A percentile compares a stretch with the other conserved stretches of the same genome.
phyloP scores from a whole-genome alignment of 306 rosid genomes.

The Quercus robur region DNA sequence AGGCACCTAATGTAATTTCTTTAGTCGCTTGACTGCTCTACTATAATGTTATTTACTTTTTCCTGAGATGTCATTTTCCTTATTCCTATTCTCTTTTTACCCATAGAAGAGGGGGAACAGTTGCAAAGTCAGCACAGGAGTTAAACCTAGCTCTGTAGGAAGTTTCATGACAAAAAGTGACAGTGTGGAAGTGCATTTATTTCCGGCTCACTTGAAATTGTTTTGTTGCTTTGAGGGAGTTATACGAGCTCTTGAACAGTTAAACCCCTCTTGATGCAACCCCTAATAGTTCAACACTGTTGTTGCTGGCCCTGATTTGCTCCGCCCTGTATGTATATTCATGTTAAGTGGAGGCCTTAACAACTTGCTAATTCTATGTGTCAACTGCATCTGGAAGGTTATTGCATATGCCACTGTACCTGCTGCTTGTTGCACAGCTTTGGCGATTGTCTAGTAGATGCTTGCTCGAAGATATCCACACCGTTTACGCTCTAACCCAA shows the following conservation, averaged over 20 bases:
- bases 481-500: conserved; percentile 20
- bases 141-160: conserved; percentile 83
- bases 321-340: conserved; percentile 43
- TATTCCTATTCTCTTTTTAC: conserved; percentile 17
- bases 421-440: conserved; percentile 46
- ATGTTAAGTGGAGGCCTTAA: conserved; percentile 36
- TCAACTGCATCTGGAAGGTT: conserved; percentile 30
- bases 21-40: neutral
- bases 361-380: conserved; percentile 41
- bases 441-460: conserved; percentile 22
- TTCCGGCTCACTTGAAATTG: conserved; percentile 16
- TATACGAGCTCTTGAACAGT: conserved; percentile 43
- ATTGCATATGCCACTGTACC: conserved; percentile 26
- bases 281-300: conserved; percentile 32
- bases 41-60: conserved; percentile 5
- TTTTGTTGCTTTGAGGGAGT: conserved; percentile 40
- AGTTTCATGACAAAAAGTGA: conserved; percentile 44
- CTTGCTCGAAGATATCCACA: conserved; percentile 13
- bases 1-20: conserved; percentile 43
- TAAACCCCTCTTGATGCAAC: conserved; percentile 41
- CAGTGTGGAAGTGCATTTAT: conserved; percentile 22
- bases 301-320: conserved; percentile 35
- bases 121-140: conserved; percentile 86
- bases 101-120: conserved; percentile 89
- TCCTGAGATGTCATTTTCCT: conserved; percentile 23